These are phyloP conservation scores for Erysimum cheiri DNA, from an alignment of 441 rosid genomes.

Conservation along the genomic window DNA sequence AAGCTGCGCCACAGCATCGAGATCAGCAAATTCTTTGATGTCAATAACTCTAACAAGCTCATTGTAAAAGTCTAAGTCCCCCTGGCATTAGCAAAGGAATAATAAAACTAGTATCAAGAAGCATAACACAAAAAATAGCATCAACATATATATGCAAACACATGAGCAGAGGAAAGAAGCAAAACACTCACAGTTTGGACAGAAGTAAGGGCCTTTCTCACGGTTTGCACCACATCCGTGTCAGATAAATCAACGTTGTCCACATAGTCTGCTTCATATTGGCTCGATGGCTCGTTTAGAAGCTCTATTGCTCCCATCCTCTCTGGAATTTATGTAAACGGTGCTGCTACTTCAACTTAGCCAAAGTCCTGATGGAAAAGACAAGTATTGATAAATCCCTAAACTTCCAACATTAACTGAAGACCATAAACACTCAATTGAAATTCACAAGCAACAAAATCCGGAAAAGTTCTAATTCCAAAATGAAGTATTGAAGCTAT, in stretches of 20 bases:
- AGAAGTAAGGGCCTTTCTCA: slow-evolving; percentile 62
- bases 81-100: slow-evolving; percentile 43
- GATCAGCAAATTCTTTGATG: slow-evolving; percentile 49
- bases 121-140: not conserved
- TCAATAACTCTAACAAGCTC: slow-evolving; percentile 73
- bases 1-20: slow-evolving; percentile 73
- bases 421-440: slow-evolving; percentile 4
- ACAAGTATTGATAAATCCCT: not conserved
- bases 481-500: not conserved
- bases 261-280: slow-evolving; percentile 12
- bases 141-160: not conserved
- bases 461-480: not conserved
- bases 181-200: slow-evolving; percentile 50
- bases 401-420: not conserved
- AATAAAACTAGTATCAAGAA: not conserved
- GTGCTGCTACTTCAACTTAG: slow-evolving; percentile 23
- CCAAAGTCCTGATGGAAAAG: slow-evolving; percentile 2
- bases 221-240: slow-evolving; percentile 54
- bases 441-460: not conserved
- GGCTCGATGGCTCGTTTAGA: slow-evolving; percentile 15
- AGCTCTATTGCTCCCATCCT: slow-evolving; percentile 40
- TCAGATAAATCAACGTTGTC: slow-evolving; percentile 53
- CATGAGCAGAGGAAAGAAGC: not conserved
- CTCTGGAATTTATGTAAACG: not conserved
- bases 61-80: slow-evolving; percentile 56